Percentiles rank a stretch among this genome's conserved stretches.
Evolutionary conservation across 169 alveolate genomes (phyloP).

Genomic region (Plasmodium gallinaceum): DNA sequence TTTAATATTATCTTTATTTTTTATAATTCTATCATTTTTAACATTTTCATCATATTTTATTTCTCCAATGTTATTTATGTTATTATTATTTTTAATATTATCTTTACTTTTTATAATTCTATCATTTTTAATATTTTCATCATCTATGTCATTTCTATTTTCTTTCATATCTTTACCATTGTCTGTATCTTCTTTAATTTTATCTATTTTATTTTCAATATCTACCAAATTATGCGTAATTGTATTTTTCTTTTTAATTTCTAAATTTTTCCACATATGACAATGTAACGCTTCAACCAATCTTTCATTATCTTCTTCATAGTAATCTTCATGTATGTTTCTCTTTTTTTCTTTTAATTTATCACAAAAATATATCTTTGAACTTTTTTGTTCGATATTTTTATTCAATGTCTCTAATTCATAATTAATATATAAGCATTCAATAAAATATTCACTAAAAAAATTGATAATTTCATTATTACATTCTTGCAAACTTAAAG

Average conservation of each 20-base stretch:
- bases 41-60: no score
- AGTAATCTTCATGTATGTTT: constrained; percentile 7
- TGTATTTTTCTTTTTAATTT: constrained; percentile 16
- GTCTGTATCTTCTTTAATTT: neutral
- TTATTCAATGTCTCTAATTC: constrained; percentile 1
- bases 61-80: neutral
- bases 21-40: neutral
- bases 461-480: constrained; percentile 27
- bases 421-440: constrained; percentile 61
- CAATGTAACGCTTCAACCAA: constrained; percentile 67
- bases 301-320: constrained; percentile 47
- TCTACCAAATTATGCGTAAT: constrained; percentile 18
- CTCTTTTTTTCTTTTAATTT: constrained; percentile 14
- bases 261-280: constrained; percentile 67
- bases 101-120: neutral
- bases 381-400: neutral
- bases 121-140: neutral
- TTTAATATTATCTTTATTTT: neutral
- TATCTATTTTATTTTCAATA: neutral
- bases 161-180: neutral
- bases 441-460: constrained; percentile 67
- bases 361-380: neutral
- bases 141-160: no score
- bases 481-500: constrained; percentile 26
- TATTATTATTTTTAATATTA: neutral